Base-by-base conservation (phyloP, 2,329 filamentous ascomycete species). In the Cladorrhinum sp. region DNA sequence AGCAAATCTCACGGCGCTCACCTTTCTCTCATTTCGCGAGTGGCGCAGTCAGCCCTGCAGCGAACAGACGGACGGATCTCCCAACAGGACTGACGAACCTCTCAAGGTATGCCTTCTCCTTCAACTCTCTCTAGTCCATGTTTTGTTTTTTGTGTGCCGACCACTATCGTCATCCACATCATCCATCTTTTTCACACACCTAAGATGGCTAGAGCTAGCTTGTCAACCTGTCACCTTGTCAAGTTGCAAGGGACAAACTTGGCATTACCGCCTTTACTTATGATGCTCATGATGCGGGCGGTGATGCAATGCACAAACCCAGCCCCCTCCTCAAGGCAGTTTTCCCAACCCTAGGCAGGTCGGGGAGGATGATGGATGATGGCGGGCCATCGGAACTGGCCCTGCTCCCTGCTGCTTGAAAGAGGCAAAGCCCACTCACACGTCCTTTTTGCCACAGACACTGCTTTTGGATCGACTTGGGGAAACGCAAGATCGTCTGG, bases 11-110 rank as follows among this genome's bases (percentile, higher is more conserved):
- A 16, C 42, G 16, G 42, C 59, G 24, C 20, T 58, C 48, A 48
- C 20, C 49, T 55, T 55, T 12, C 46, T 20, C 18, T 46, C 7
- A 20, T 46, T 46, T 46, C 46, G 61, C 52, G 57, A 61, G 59
- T 57, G 62, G 59, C 62, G 62, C 60, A 61, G 61, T 59, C 63
- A 65, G 63, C 63, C 58, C 61, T 65, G 61, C 57, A 58, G 28
- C 48, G 21, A 48, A 57, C 56, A 48, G 46, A 46, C 42, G 2
- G n/a, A n/a, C n/a, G n/a, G n/a, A n/a, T n/a, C n/a, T n/a, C n/a
- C n/a, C n/a, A n/a, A n/a, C n/a, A n/a, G n/a, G n/a, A n/a, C 8
- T 16, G 18, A 16, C n/a, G 42, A 20, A 46, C 42, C 36, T 46
- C 10, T 21, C 18, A 18, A 60, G 59, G 63, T 65, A 63, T 55